phyloP scores from a whole-genome alignment of 768 basidiomycete species.

The Boletus subcaerulescens region DNA sequence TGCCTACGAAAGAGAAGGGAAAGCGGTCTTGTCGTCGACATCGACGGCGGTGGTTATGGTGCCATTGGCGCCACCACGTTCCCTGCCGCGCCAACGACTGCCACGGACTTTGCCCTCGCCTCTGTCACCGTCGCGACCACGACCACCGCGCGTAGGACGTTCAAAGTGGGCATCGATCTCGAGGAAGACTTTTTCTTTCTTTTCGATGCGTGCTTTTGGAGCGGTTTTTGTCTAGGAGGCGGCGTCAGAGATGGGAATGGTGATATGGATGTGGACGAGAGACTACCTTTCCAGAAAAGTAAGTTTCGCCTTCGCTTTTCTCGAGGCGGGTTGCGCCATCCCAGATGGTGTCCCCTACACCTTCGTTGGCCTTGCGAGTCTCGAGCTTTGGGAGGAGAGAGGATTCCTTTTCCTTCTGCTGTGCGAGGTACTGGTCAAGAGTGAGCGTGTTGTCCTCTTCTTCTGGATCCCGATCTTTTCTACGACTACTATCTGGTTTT shows the following conservation, averaged over 20 bases:
- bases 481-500: slow-evolving; percentile 37
- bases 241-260: neutral
- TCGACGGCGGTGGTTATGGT: slow-evolving; percentile 45
- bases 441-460: slow-evolving; percentile 95
- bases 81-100: slow-evolving; percentile 41
- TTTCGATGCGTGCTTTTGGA: slow-evolving; percentile 69
- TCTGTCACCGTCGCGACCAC: slow-evolving; percentile 47
- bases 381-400: slow-evolving; percentile 75
- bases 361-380: slow-evolving; percentile 73
- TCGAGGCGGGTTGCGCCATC: slow-evolving; percentile 65
- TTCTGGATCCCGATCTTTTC: slow-evolving; percentile 61
- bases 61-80: slow-evolving; percentile 43
- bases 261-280: neutral
- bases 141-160: slow-evolving; percentile 68
- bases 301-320: slow-evolving; percentile 67
- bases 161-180: slow-evolving; percentile 92
- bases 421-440: slow-evolving; percentile 88
- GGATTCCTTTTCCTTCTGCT: slow-evolving; percentile 62
- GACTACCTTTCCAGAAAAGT: slow-evolving; percentile 88
- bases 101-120: slow-evolving; percentile 48
- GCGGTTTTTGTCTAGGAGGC: slow-evolving; percentile 55
- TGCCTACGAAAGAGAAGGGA: slow-evolving; percentile 76
- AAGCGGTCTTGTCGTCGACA: slow-evolving; percentile 82
- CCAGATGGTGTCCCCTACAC: slow-evolving; percentile 64
- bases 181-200: slow-evolving; percentile 88